Conservation (phyloP, 768 basidiomycete genomes). For the Termitomyces sp. region DNA sequence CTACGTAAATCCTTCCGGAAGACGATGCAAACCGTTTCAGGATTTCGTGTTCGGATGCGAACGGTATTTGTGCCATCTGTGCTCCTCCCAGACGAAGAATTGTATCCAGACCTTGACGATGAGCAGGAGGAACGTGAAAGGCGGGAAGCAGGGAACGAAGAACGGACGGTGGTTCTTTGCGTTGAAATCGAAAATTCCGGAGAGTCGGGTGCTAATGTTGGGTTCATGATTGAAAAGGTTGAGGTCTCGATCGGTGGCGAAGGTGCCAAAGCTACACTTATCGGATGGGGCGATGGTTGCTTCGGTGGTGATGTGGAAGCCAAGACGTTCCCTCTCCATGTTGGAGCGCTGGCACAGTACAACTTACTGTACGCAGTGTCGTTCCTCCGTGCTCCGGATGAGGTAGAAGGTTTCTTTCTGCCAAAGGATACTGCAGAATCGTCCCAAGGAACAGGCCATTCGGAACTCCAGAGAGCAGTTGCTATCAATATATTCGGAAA, state of each 20-base stretch:
- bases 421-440: slow-evolving; percentile 18
- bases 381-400: slow-evolving; percentile 63
- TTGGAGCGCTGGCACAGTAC: slow-evolving; percentile 75
- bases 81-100: slow-evolving; percentile 47
- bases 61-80: slow-evolving; percentile 89
- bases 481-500: slow-evolving; percentile 75
- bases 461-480: slow-evolving; percentile 69
- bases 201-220: slow-evolving; percentile 51
- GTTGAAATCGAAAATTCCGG: slow-evolving; percentile 86
- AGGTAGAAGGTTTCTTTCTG: slow-evolving; percentile 40
- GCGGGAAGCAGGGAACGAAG: slow-evolving; percentile 69
- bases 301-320: slow-evolving; percentile 36
- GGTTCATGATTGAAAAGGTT: slow-evolving; percentile 73
- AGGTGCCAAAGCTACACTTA: slow-evolving; percentile 43
- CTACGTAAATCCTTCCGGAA: slow-evolving; percentile 85
- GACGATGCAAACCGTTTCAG: slow-evolving; percentile 72
- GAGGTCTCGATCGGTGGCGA: slow-evolving; percentile 72
- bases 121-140: slow-evolving; percentile 47
- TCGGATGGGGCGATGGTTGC: slow-evolving; percentile 54
- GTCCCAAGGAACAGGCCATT: slow-evolving; percentile 17
- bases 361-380: slow-evolving; percentile 90
- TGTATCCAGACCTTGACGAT: slow-evolving; percentile 26
- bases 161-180: slow-evolving; percentile 84
- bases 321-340: slow-evolving; percentile 61
- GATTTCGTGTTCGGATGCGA: slow-evolving; percentile 90